These are phyloP conservation scores for Zygoascus biomembranicola DNA, from an alignment of 805 yeast species.

Conservation along the genomic window DNA sequence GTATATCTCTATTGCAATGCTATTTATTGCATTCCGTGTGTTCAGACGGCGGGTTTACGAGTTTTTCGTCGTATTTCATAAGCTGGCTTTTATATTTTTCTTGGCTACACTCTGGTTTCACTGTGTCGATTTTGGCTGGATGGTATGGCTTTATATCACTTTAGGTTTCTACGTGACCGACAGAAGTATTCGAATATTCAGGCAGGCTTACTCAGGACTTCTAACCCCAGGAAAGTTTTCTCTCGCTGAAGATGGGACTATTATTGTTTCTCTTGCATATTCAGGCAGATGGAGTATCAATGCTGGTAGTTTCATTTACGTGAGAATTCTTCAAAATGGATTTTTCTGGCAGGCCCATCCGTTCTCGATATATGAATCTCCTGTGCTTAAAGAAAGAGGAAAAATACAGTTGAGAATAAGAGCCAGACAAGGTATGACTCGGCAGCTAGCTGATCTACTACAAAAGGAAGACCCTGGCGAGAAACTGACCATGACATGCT, in stretches of 20 bases:
- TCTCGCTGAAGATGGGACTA: conserved; percentile 11
- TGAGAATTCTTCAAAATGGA: conserved; percentile 32
- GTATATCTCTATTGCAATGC: conserved; percentile 31
- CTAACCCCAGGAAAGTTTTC: conserved; percentile 1
- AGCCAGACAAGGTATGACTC: conserved; percentile 16
- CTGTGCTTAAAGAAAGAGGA: conserved; percentile 4
- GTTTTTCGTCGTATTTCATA: conserved; percentile 43
- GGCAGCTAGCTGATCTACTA: conserved; percentile 2
- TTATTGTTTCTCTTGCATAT: conserved; percentile 18
- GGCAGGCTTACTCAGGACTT: conserved; percentile 4
- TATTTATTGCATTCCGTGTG: conserved; percentile 41
- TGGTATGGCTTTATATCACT: conserved; percentile 38
- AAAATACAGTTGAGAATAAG: conserved; percentile 8
- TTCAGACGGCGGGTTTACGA: conserved; percentile 51
- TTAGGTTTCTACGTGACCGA: conserved; percentile 11
- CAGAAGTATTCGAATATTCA: conserved; percentile 3
- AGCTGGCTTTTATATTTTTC: conserved; percentile 29
- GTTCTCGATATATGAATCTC: conserved; percentile 36
- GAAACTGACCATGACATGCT: conserved; percentile 5
- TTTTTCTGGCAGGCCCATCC: conserved; percentile 69
- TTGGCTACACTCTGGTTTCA: conserved; percentile 51
- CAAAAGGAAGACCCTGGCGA: background rate
- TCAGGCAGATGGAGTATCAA: conserved; percentile 38
- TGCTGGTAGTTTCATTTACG: conserved; percentile 49
- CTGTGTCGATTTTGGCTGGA: conserved; percentile 43